Conservation (phyloP, 768 basidiomycete genomes). For the Dioszegia hungarica region DNA sequence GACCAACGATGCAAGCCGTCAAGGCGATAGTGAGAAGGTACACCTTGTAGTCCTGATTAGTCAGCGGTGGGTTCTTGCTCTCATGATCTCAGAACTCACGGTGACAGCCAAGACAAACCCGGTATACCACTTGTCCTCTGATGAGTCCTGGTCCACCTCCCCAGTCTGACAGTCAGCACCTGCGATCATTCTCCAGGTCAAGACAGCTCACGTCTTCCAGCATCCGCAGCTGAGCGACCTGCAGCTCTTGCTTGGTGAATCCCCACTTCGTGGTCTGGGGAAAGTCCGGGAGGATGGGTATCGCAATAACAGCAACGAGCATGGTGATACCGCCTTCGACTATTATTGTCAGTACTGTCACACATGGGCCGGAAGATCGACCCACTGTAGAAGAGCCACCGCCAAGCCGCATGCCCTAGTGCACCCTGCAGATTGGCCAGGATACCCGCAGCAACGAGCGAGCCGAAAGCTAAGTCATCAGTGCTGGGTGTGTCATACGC, state of each 20-base stretch:
- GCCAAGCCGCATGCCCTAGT: conserved; percentile 64
- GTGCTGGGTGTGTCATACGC: too few species aligned
- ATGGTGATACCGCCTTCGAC: conserved; percentile 69
- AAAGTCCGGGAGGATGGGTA: conserved; percentile 54
- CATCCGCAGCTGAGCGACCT: conserved; percentile 40
- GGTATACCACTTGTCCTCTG: conserved; percentile 43
- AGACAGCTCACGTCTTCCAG: conserved; percentile 21
- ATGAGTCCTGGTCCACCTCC: conserved; percentile 55
- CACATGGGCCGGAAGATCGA: not conserved
- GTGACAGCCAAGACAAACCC: conserved; percentile 61
- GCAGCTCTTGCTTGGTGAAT: conserved; percentile 40
- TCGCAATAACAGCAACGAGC: conserved; percentile 59
- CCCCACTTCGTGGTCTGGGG: conserved; percentile 41
- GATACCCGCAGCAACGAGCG: conserved; percentile 71
- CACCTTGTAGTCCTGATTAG: conserved; percentile 64
- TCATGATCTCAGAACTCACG: not conserved
- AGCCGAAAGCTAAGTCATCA: conserved; percentile 59
- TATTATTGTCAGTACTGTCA: conserved; percentile 57
- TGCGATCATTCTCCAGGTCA: too few species aligned
- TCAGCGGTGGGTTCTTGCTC: not conserved
- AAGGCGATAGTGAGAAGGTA: conserved; percentile 65
- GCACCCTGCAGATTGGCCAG: conserved; percentile 64
- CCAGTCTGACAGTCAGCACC: conserved; percentile 42
- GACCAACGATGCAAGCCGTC: conserved; percentile 57
- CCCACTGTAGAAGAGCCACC: conserved; percentile 62